These are phyloP conservation scores for Rhodotorula sp. DNA, from an alignment of 1,284 basidiomycete species.

Conservation along the genomic window DNA sequence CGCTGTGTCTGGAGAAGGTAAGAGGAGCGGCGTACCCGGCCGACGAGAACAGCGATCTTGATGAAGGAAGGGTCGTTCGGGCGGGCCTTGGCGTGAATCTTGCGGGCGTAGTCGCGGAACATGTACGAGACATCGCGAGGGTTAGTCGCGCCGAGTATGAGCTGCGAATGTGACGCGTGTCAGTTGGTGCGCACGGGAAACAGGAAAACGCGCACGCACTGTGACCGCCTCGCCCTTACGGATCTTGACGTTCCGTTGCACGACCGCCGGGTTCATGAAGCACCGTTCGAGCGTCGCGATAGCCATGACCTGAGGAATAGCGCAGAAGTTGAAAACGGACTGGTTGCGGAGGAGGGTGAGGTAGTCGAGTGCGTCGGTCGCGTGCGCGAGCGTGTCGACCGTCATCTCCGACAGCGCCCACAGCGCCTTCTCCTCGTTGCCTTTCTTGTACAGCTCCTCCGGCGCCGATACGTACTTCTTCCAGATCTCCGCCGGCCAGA, in stretches of 20 bases:
- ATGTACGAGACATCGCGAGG: constrained; percentile 86
- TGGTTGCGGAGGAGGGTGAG: constrained; percentile 83
- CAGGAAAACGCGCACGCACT: constrained; percentile 53
- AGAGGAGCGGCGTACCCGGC: constrained; percentile 56
- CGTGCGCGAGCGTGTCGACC: constrained; percentile 81
- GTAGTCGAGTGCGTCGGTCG: constrained; percentile 85
- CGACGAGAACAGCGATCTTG: constrained; percentile 72
- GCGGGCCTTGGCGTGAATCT: constrained; percentile 75
- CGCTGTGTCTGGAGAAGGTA: not conserved
- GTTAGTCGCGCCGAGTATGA: constrained; percentile 88
- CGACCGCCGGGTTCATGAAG: constrained; percentile 90
- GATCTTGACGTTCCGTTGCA: constrained; percentile 91
- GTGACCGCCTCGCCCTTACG: constrained; percentile 83
- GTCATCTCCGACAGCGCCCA: constrained; percentile 86
- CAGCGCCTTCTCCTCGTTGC: constrained; percentile 62
- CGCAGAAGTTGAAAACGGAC: constrained; percentile 93
- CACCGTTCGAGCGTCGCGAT: constrained; percentile 88
- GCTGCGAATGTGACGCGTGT: constrained; percentile 52
- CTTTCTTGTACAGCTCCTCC: constrained; percentile 54
- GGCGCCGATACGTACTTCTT: constrained; percentile 62
- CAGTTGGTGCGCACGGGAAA: not conserved
- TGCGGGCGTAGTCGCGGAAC: constrained; percentile 76
- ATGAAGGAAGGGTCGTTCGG: constrained; percentile 86
- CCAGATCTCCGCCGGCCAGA: constrained; percentile 97
- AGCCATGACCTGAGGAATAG: constrained; percentile 93